Evolutionary conservation across 2,329 filamentous ascomycete genomes (phyloP).

Genomic region (Metarhizium anisopliae): DNA sequence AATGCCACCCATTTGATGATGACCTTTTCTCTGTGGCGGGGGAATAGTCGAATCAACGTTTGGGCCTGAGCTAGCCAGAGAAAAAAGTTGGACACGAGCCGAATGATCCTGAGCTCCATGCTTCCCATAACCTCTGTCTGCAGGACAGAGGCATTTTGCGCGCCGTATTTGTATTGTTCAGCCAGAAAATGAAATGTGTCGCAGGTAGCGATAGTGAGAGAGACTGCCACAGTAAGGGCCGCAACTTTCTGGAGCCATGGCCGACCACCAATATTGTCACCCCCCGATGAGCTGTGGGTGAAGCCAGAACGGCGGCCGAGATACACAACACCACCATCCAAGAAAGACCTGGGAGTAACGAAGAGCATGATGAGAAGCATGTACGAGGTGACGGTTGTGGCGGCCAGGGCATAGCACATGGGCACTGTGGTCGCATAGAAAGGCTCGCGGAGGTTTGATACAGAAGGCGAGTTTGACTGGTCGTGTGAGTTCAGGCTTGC

Average conservation of each 20-base stretch:
- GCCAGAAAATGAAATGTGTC: conserved; percentile 84
- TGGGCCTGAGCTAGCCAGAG: conserved; percentile 97
- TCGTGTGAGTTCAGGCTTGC: conserved; percentile 21
- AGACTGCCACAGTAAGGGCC: conserved; percentile 66
- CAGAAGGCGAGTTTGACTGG: conserved; percentile 23
- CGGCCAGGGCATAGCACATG: conserved; percentile 85
- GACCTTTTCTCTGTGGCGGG: conserved; percentile 92
- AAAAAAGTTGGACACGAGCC: conserved; percentile 91
- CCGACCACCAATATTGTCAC: conserved; percentile 80
- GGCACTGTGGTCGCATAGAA: conserved; percentile 94
- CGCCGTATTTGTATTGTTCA: conserved; percentile 68
- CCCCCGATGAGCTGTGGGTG: conserved; percentile 68
- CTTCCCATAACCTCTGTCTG: conserved; percentile 75
- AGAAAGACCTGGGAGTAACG: conserved; percentile 89
- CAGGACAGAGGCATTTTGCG: conserved; percentile 68
- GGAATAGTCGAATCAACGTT: conserved; percentile 90
- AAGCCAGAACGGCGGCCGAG: conserved; percentile 76
- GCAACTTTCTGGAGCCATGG: conserved; percentile 89
- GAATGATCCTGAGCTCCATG: conserved; percentile 78
- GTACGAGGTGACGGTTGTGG: conserved; percentile 84
- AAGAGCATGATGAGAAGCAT: conserved; percentile 89
- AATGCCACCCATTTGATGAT: conserved; percentile 99
- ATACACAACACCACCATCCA: conserved; percentile 76
- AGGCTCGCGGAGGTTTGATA: conserved; percentile 67
- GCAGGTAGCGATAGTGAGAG: conserved; percentile 84